A percentile compares a stretch with the other conserved stretches of the same genome.
Conservation (phyloP, 2,329 filamentous ascomycete genomes). For the Plectosphaerella cucumerina region DNA sequence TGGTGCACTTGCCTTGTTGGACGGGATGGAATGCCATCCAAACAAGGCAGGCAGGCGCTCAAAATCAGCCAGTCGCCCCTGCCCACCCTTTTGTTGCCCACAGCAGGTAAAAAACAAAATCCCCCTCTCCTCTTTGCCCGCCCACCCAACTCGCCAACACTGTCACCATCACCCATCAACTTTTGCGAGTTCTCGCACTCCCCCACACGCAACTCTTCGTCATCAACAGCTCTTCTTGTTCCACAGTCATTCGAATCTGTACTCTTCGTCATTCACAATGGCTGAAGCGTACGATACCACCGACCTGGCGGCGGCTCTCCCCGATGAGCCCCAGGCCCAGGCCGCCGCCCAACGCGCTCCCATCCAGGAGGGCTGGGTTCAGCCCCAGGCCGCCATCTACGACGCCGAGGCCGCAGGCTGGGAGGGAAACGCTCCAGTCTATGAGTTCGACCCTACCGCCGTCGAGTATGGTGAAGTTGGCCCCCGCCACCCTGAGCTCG, state of each 20-base stretch:
- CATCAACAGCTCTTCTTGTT: too few relatives aligned
- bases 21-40: too few relatives aligned
- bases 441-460: conserved; percentile 64
- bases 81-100: too few relatives aligned
- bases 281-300: not conserved
- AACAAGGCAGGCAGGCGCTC: too few relatives aligned
- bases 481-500: conserved; percentile 65
- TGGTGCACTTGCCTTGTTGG: too few relatives aligned
- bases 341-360: conserved; percentile 1
- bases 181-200: too few relatives aligned
- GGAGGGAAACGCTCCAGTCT: conserved; percentile 58
- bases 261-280: too few relatives aligned
- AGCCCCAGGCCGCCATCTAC: conserved; percentile 45
- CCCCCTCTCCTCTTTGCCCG: not conserved
- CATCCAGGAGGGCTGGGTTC: conserved; percentile 39
- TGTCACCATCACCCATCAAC: too few relatives aligned
- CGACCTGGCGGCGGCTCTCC: conserved; percentile 12
- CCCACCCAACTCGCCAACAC: too few relatives aligned
- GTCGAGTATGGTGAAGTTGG: conserved; percentile 85
- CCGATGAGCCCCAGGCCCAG: conserved; percentile 5
- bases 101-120: not conserved
- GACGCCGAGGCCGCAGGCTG: conserved; percentile 30
- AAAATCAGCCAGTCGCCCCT: too few relatives aligned
- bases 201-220: too few relatives aligned
- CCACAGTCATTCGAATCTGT: too few relatives aligned